phyloP scores from a whole-genome alignment of 768 basidiomycete genomes.

The Mycena leptocephala region DNA sequence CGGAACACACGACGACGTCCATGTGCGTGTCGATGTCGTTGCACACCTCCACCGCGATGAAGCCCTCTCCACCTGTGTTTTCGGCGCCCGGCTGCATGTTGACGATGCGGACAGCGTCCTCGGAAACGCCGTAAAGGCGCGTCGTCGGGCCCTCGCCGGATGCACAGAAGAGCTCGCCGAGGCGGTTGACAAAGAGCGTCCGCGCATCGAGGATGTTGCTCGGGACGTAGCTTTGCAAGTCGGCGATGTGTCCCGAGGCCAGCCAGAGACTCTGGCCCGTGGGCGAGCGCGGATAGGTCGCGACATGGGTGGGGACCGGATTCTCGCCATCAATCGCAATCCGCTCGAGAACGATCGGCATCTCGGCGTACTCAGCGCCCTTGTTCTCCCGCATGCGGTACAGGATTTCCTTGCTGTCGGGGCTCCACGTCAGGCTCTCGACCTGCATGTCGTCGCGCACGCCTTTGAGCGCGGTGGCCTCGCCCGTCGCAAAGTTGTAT shows the following conservation, averaged over 20 bases:
- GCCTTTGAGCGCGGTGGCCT: slow-evolving; percentile 38
- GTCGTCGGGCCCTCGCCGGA: slow-evolving; percentile 28
- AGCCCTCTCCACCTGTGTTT: slow-evolving; percentile 26
- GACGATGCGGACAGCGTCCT: slow-evolving; percentile 55
- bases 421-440: slow-evolving; percentile 52
- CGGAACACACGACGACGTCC: slow-evolving; percentile 46
- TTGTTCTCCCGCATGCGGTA: slow-evolving; percentile 50
- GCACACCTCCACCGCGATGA: slow-evolving; percentile 57
- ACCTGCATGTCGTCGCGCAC: slow-evolving; percentile 45
- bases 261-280: slow-evolving; percentile 51
- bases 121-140: slow-evolving; percentile 45
- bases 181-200: slow-evolving; percentile 44
- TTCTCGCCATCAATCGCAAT: slow-evolving; percentile 37
- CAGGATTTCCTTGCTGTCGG: slow-evolving; percentile 48
- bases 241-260: slow-evolving; percentile 45
- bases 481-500: slow-evolving; percentile 43
- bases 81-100: slow-evolving; percentile 43
- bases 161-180: slow-evolving; percentile 25
- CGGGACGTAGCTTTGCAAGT: slow-evolving; percentile 50
- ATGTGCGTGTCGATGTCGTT: slow-evolving; percentile 59
- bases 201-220: slow-evolving; percentile 50
- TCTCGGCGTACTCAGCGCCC: slow-evolving; percentile 48
- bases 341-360: slow-evolving; percentile 47
- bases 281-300: slow-evolving; percentile 52
- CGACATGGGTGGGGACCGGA: slow-evolving; percentile 37